These are phyloP conservation scores for Xanthoconium purpureum DNA, from an alignment of 768 basidiomycete genomes.

Conservation along the genomic window DNA sequence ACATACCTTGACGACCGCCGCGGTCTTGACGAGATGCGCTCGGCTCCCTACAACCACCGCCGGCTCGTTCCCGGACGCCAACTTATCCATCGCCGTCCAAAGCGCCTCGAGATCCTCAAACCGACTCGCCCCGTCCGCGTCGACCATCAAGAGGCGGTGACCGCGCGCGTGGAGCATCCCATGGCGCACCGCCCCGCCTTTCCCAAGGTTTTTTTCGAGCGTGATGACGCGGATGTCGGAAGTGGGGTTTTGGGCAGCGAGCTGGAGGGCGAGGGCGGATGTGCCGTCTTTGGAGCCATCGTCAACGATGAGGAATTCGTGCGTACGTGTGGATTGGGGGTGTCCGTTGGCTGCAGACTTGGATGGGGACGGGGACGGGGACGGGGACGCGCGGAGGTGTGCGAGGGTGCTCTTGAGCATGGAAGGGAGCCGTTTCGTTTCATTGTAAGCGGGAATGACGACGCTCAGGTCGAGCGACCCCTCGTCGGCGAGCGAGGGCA, in stretches of 20 bases:
- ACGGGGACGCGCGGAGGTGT: slow-evolving; percentile 46
- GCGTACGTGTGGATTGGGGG: slow-evolving; percentile 44
- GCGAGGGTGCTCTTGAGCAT: slow-evolving; percentile 80
- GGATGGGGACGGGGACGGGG: slow-evolving; percentile 6
- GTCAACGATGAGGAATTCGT: slow-evolving; percentile 86
- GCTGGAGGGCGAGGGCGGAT: slow-evolving; percentile 54
- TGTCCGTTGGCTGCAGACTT: background rate
- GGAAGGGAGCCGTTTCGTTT: slow-evolving; percentile 71
- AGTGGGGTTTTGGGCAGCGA: slow-evolving; percentile 54
- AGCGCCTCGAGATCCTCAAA: slow-evolving; percentile 82
- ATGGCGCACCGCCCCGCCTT: slow-evolving; percentile 91
- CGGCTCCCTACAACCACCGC: slow-evolving; percentile 83
- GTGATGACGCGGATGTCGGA: slow-evolving; percentile 75
- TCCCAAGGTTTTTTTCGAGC: slow-evolving; percentile 79
- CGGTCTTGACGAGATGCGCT: slow-evolving; percentile 89
- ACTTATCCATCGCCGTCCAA: slow-evolving; percentile 68
- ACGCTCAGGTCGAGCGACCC: slow-evolving; percentile 70
- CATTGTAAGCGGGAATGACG: slow-evolving; percentile 91
- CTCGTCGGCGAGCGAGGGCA: slow-evolving; percentile 54
- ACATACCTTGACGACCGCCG: slow-evolving; percentile 86
- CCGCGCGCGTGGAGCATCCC: slow-evolving; percentile 85
- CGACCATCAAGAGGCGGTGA: slow-evolving; percentile 79
- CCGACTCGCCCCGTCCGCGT: slow-evolving; percentile 90
- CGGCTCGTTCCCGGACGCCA: slow-evolving; percentile 47
- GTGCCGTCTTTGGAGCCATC: slow-evolving; percentile 87